Percentiles rank a stretch among this genome's conserved stretches.
phyloP scores from a whole-genome alignment of 495 filamentous ascomycete species.

The Venustampulla echinocandica region DNA sequence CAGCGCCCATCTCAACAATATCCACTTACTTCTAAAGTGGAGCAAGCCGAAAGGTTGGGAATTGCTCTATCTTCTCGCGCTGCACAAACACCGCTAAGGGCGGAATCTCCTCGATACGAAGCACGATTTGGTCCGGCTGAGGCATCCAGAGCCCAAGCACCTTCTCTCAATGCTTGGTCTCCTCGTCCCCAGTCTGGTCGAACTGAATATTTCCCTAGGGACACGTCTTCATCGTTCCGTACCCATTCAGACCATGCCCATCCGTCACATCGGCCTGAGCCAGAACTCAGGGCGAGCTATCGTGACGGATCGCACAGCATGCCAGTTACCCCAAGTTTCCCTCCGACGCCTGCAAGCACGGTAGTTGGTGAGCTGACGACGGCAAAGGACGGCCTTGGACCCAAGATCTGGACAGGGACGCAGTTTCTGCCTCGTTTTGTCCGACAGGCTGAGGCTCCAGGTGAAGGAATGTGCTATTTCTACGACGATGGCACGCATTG shows the following conservation, averaged over 20 bases:
- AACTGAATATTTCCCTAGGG: conserved; percentile 16
- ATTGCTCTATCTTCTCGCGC: conserved; percentile 13
- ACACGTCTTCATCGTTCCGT: conserved; percentile 23
- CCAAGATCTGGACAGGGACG: conserved; percentile 53
- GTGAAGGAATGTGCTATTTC: conserved; percentile 76
- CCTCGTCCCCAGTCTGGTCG: conserved; percentile 17
- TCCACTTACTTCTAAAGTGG: conserved; percentile 25
- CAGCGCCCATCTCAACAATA: conserved; percentile 23
- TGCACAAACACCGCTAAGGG: conserved; percentile 1
- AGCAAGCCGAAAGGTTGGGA: conserved; percentile 20
- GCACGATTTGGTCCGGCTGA: conserved; percentile 7
- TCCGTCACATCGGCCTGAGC: conserved; percentile 12
- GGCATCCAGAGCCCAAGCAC: conserved; percentile 7
- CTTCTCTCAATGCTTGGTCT: conserved; percentile 16
- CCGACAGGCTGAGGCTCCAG: conserved; percentile 52
- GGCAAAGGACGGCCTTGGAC: conserved; percentile 45
- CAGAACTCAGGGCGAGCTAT: conserved; percentile 12
- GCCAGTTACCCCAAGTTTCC: conserved; percentile 23
- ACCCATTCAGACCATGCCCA: conserved; percentile 11
- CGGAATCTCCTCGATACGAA: conserved; percentile 23
- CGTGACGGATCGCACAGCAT: conserved; percentile 8
- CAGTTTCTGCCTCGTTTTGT: conserved; percentile 53
- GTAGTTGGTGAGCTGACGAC: conserved; percentile 33
- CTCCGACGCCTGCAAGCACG: conserved; percentile 32
- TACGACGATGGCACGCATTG: conserved; percentile 82